A percentile compares a stretch with the other conserved stretches of the same genome.
These are phyloP conservation scores for Dipodascopsis uninucleata DNA, from an alignment of 805 yeast species.

Conservation along the genomic window DNA sequence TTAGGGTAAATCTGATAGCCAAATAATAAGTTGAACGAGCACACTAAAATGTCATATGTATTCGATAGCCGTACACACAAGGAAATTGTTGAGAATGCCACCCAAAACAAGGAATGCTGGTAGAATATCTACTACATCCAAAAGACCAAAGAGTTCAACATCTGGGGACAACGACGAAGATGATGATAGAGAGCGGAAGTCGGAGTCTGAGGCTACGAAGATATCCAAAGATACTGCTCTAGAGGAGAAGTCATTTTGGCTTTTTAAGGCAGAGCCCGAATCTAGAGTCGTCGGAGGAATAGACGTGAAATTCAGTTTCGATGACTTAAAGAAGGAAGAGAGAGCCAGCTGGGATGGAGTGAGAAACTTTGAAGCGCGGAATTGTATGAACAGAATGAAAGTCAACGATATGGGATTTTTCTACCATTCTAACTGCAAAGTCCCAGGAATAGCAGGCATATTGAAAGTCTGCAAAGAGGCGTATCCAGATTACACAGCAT, in stretches of 20 bases:
- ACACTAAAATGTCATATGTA: too few species aligned
- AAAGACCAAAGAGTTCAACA: too few species aligned
- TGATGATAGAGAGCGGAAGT: too few species aligned
- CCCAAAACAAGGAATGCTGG: too few species aligned
- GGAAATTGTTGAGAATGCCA: too few species aligned
- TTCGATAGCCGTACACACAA: too few species aligned
- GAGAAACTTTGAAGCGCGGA: constrained; percentile 55
- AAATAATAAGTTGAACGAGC: too few species aligned
- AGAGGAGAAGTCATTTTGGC: constrained; percentile 41
- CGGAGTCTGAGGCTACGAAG: neutral
- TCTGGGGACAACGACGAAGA: too few species aligned
- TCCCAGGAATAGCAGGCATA: constrained; percentile 53
- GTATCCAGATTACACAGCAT: constrained; percentile 37
- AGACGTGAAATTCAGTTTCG: constrained; percentile 49
- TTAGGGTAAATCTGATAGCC: too few species aligned
- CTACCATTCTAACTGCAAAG: constrained; percentile 54
- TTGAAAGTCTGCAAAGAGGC: constrained; percentile 35
- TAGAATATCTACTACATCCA: too few species aligned
- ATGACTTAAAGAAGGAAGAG: constrained; percentile 37
- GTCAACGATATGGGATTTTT: constrained; percentile 48
- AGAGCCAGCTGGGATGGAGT: constrained; percentile 56
- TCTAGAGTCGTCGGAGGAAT: constrained; percentile 47
- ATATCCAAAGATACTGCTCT: neutral
- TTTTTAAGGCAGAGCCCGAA: constrained; percentile 55
- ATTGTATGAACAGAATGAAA: constrained; percentile 48